Evolutionary conservation across 176 grass and related monocot genomes (phyloP).

Genomic region (Dactylis glomerata): DNA sequence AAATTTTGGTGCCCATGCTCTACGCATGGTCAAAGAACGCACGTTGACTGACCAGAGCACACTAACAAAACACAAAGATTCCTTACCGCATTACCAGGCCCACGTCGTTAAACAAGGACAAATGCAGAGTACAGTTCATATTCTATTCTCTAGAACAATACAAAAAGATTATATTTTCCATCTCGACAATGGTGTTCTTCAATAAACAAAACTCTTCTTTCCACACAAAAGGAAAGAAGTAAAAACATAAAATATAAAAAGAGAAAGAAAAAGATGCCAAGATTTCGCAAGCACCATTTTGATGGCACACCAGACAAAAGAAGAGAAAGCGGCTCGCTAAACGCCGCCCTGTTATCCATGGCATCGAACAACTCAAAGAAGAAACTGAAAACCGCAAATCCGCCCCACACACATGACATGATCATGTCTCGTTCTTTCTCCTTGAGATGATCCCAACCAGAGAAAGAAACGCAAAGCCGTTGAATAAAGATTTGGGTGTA

Average conservation of each 20-base stretch:
- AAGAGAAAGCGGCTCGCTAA: neutral
- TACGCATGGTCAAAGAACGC: conserved; percentile 7
- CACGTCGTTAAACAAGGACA: neutral
- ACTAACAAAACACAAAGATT: neutral
- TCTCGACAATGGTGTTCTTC: neutral
- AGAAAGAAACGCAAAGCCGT: neutral
- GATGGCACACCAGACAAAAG: neutral
- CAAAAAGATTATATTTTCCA: neutral
- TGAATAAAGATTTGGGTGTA: neutral
- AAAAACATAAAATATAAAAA: neutral
- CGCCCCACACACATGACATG: neutral
- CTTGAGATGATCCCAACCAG: neutral
- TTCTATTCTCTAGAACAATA: neutral
- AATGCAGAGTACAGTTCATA: neutral
- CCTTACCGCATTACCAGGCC: neutral
- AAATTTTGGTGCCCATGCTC: neutral
- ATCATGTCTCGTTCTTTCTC: neutral
- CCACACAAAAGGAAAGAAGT: too few relatives aligned
- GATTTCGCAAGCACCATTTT: neutral
- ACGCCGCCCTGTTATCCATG: neutral
- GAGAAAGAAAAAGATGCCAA: neutral
- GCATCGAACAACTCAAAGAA: neutral
- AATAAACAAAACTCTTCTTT: neutral
- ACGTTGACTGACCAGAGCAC: neutral
- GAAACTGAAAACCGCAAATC: neutral